Conservation (phyloP, 805 yeast species). For the Saturnispora quitensis region DNA sequence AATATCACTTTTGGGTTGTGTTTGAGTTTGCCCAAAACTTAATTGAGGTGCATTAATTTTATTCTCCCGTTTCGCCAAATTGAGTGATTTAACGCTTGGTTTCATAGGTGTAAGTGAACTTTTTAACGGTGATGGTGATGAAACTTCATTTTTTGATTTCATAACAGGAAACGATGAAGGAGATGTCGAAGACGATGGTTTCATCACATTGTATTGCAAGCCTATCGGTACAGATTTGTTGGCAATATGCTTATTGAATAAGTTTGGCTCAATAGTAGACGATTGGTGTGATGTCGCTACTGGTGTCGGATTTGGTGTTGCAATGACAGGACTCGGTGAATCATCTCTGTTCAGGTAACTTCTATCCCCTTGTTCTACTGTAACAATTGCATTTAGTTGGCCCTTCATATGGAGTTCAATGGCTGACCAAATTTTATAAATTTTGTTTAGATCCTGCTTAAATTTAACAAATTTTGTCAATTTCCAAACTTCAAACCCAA, state of each 20-base stretch:
- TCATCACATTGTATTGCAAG: not conserved
- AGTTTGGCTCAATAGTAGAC: not conserved
- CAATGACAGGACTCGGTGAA: conserved; percentile 2
- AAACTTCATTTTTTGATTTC: not conserved
- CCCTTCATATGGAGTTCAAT: conserved; percentile 13
- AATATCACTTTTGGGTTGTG: conserved; percentile 1
- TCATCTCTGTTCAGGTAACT: not conserved
- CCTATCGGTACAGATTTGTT: not conserved
- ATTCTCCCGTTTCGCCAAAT: not conserved
- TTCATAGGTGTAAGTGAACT: not conserved
- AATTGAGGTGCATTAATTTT: not conserved
- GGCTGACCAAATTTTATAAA: conserved; percentile 11
- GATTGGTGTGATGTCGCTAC: not conserved
- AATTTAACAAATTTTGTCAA: conserved; percentile 19
- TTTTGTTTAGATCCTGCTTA: conserved; percentile 17
- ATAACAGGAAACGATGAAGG: not conserved
- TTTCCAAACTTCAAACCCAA: conserved; percentile 30
- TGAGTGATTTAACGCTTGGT: not conserved
- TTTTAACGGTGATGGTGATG: not conserved
- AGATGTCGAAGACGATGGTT: not conserved
- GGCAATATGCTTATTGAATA: not conserved
- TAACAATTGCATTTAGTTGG: conserved; percentile 3
- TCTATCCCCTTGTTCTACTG: not conserved
- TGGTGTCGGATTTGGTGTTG: not conserved
- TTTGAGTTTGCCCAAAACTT: conserved; percentile 4